Evolutionary conservation across 108 stramenopile species (phyloP), one percentile per base, ranked within the genome.

Genomic region (Cyclostephanos invisitatus): DNA sequence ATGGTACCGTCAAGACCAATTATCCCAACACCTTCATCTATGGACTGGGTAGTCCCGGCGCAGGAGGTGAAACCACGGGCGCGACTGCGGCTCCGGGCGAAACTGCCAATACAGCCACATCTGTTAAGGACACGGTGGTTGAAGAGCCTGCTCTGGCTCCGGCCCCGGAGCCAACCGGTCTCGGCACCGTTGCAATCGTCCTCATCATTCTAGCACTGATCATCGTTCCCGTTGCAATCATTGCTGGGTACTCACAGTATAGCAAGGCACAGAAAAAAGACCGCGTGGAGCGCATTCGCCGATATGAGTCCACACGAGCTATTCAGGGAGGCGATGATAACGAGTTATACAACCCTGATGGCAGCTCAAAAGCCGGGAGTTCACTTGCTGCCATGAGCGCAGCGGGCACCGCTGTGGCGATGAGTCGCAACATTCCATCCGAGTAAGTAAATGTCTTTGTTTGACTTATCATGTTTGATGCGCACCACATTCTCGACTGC

Each of bases 371-470:
- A 11, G 48, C 29, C 37, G 70, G 70, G 50, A 50, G 48, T 3
- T 62, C 70, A 15, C 48, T 72, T 11, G 70, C 70, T 12, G 70
- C 70, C 47, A 72, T 72, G 60, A 61, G 70, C 22, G 64, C 64
- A 18, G 64, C 64, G 64, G 64, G 64, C 46, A 35, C 46, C 6
- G 64, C 44, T 49, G 64, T 47, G 4, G 62, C 40, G 0, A n/a
- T 64, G 8, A 5, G 6, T 12, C 27, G 29, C 44, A 46, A 15
- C 3, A 14, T 46, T 3, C 44, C 44, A 46, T 46, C 44, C 44
- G 15, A 15, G 44, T 46, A 46, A 46, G 44, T 46, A 15, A 15
- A 46, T 15, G 14, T 3, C 14, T 14, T 15, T 14, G 12, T 46
- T 46, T 1, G 12, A 46, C 44, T 46, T 46, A 1, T 15, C 14